These are phyloP conservation scores for Claviceps pazoutovae DNA, from an alignment of 2,329 filamentous ascomycete species.

Conservation along the genomic window DNA sequence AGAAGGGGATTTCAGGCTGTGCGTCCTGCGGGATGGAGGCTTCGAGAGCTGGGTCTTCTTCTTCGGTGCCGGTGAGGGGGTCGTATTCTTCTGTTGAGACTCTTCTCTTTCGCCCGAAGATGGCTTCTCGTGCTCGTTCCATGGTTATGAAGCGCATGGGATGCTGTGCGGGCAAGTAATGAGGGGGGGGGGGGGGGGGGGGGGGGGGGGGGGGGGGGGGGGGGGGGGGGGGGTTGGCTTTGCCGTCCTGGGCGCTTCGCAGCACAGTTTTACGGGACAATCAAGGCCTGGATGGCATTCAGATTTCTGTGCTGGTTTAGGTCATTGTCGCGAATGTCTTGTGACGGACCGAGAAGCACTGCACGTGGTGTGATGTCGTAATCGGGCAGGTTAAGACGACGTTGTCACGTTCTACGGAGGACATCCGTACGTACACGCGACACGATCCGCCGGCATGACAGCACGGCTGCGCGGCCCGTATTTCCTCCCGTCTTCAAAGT, in stretches of 20 bases:
- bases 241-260: neutral
- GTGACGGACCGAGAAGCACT: too few species aligned
- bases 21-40: slow-evolving; percentile 16
- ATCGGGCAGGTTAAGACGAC: too few species aligned
- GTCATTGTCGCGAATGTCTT: too few species aligned
- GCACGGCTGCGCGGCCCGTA: too few species aligned
- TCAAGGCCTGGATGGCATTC: too few species aligned
- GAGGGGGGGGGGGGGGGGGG: neutral
- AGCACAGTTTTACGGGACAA: too few species aligned
- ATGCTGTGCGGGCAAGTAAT: neutral
- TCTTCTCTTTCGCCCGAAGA: neutral
- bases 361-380: too few species aligned
- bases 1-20: slow-evolving; percentile 46
- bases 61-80: slow-evolving; percentile 15
- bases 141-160: slow-evolving; percentile 5
- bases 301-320: too few species aligned
- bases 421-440: too few species aligned
- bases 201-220: neutral
- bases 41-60: slow-evolving; percentile 15
- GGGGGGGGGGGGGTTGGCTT: neutral
- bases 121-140: slow-evolving; percentile 15
- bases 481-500: too few species aligned
- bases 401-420: too few species aligned
- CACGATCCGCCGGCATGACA: too few species aligned
- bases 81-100: slow-evolving; percentile 17